Evolutionary conservation across 2,329 filamentous ascomycete species (phyloP).

Genomic region (Sclerotinia minor): DNA sequence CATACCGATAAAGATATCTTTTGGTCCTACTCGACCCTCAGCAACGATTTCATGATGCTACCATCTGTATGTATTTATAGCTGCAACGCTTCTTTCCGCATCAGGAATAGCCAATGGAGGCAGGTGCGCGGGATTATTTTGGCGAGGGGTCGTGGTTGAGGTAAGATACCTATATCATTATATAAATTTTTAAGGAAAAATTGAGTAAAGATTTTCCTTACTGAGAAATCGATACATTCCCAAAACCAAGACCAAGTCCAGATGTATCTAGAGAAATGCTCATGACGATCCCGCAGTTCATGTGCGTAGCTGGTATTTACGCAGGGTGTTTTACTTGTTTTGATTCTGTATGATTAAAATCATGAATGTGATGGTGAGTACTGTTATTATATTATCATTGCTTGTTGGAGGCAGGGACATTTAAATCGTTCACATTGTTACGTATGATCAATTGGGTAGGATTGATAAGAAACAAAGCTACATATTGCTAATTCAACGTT

Average conservation of each 20-base stretch:
- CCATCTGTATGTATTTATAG: constrained; percentile 3
- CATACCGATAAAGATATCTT: neutral
- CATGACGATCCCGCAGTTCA: constrained; percentile 52
- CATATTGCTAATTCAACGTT: neutral
- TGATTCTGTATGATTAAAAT: constrained; percentile 49
- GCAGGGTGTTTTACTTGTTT: constrained; percentile 61
- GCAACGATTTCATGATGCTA: too few species aligned
- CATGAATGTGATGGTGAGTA: constrained; percentile 54
- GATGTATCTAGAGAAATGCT: constrained; percentile 48
- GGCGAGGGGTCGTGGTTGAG: constrained; percentile 54
- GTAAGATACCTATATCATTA: constrained; percentile 47
- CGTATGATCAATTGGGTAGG: neutral
- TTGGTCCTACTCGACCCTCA: neutral
- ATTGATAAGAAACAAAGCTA: neutral
- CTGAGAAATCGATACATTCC: constrained; percentile 4
- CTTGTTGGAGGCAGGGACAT: constrained; percentile 40
- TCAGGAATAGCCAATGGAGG: constrained; percentile 6
- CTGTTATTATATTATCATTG: constrained; percentile 51
- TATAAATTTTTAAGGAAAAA: constrained; percentile 40
- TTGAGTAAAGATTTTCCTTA: neutral
- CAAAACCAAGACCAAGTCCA: neutral
- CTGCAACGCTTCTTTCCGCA: neutral
- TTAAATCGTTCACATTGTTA: too few species aligned
- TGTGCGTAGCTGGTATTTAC: constrained; percentile 51
- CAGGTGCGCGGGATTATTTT: constrained; percentile 52